A percentile compares a stretch with the other conserved stretches of the same genome.
These are phyloP conservation scores for Coniosporium tulheliwenetii DNA, from an alignment of 2,329 filamentous ascomycete genomes.

Conservation along the genomic window DNA sequence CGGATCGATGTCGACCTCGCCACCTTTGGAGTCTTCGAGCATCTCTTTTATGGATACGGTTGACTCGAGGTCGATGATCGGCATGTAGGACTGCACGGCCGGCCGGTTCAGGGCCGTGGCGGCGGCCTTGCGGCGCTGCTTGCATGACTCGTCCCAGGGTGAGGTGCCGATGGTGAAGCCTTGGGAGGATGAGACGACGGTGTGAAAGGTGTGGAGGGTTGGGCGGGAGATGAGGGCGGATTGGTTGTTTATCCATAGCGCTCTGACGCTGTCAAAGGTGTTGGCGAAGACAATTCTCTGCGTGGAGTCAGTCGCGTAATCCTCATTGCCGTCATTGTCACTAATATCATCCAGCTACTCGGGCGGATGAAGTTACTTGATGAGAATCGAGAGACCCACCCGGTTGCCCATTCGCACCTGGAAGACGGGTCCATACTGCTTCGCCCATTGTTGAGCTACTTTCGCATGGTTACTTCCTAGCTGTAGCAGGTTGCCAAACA, in stretches of 20 bases:
- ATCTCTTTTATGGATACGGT: constrained; percentile 58
- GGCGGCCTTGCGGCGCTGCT: constrained; percentile 59
- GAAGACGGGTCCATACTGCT: constrained; percentile 34
- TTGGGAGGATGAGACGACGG: constrained; percentile 58
- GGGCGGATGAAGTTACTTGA: no score
- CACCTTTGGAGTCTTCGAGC: constrained; percentile 45
- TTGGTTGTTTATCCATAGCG: constrained; percentile 67
- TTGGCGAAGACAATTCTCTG: constrained; percentile 64
- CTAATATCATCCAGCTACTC: no score
- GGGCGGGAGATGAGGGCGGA: constrained; percentile 64
- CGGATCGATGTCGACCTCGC: constrained; percentile 51
- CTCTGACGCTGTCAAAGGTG: constrained; percentile 56
- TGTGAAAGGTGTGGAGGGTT: constrained; percentile 68
- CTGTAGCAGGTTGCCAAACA: constrained; percentile 30
- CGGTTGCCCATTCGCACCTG: constrained; percentile 47
- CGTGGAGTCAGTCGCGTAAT: no score
- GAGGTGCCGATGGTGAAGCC: constrained; percentile 74
- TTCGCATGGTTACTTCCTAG: constrained; percentile 30
- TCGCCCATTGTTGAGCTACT: constrained; percentile 28
- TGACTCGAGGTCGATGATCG: constrained; percentile 65
- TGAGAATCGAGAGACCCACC: constrained; percentile 20
- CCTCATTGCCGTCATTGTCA: no score
- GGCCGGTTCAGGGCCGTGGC: constrained; percentile 65
- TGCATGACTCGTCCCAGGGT: constrained; percentile 72
- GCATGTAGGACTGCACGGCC: constrained; percentile 64